Conservation (phyloP, 768 basidiomycete species). For the Kwoniella mangroviensis region DNA sequence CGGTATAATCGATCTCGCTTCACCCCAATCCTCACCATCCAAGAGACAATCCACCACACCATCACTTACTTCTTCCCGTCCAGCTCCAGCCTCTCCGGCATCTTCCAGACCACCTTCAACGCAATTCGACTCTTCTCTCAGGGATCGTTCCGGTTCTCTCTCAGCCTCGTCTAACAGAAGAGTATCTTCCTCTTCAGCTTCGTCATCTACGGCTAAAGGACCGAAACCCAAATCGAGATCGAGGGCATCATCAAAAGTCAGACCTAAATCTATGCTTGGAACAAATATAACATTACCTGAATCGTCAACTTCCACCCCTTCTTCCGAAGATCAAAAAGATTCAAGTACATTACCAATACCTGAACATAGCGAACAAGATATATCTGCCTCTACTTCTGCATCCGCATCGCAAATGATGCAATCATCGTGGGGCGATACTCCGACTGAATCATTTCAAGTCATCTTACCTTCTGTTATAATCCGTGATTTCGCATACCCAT, state of each 20-base stretch:
- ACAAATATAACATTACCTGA: slow-evolving; percentile 22
- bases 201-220: background rate
- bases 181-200: slow-evolving; percentile 4
- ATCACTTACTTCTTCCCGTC: slow-evolving; percentile 31
- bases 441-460: slow-evolving; percentile 4
- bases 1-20: slow-evolving; percentile 2
- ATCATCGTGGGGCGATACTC: slow-evolving; percentile 12
- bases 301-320: background rate
- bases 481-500: slow-evolving; percentile 42
- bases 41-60: slow-evolving; percentile 11
- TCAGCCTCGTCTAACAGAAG: slow-evolving; percentile 12
- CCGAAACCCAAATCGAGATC: background rate
- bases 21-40: slow-evolving; percentile 4
- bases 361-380: background rate
- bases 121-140: slow-evolving; percentile 5
- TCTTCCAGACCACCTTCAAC: slow-evolving; percentile 30
- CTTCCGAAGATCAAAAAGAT: background rate
- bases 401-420: background rate
- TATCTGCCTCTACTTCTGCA: background rate
- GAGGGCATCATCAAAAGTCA: slow-evolving; percentile 1
- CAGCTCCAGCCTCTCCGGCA: slow-evolving; percentile 47
- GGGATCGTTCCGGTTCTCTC: slow-evolving; percentile 23
- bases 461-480: slow-evolving; percentile 28
- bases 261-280: slow-evolving; percentile 24
- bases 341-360: slow-evolving; percentile 4